Evolutionary conservation across 305 asterid genomes (phyloP).

Genomic region (Fraxinus xanthoxyloides): DNA sequence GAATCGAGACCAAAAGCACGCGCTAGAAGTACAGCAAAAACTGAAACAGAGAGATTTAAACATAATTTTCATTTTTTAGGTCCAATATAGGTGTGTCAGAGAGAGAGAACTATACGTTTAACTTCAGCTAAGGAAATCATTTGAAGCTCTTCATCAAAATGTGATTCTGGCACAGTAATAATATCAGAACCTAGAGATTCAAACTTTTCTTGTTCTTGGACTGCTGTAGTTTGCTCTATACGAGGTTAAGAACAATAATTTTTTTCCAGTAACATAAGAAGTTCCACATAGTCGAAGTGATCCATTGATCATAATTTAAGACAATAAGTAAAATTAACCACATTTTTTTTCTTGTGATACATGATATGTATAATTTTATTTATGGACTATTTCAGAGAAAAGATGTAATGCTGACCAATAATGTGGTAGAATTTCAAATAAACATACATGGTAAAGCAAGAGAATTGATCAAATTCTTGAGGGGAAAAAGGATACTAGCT

Average conservation of each 20-base stretch:
- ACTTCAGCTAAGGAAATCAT: conserved; percentile 37
- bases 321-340: neutral
- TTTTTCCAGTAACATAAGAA: conserved; percentile 8
- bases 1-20: conserved; percentile 3
- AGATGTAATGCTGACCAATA: conserved; percentile 7
- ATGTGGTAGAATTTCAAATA: neutral
- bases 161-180: conserved; percentile 45
- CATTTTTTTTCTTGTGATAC: conserved; percentile 10
- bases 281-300: neutral
- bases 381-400: conserved; percentile 1
- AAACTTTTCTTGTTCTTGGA: conserved; percentile 40
- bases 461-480: conserved; percentile 9
- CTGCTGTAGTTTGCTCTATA: conserved; percentile 51
- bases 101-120: conserved; percentile 37
- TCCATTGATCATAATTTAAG: conserved; percentile 5
- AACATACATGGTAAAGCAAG: conserved; percentile 10
- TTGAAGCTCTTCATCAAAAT: conserved; percentile 38
- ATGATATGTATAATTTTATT: neutral
- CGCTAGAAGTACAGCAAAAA: neutral
- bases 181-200: conserved; percentile 34
- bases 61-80: neutral
- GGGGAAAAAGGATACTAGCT: conserved; percentile 68
- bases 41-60: neutral
- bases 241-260: conserved; percentile 51
- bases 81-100: neutral